Evolutionary conservation across 352 stramenopile genomes (phyloP), one percentile per base, ranked within the genome.

Genomic region (Peronosclerospora sorghi): DNA sequence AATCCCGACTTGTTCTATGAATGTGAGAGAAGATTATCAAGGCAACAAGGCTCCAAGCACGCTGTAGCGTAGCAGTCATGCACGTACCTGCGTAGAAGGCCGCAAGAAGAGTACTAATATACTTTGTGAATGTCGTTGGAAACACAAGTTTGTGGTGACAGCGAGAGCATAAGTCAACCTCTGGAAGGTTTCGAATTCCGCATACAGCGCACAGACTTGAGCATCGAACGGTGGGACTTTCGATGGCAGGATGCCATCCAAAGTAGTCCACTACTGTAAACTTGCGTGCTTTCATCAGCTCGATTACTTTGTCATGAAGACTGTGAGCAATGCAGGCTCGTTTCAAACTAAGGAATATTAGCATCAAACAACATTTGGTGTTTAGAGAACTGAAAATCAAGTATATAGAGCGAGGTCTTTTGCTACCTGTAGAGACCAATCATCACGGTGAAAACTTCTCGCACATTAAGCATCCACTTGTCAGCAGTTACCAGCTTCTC

Each of bases 201-300:
- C 80, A 92, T 34, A 79, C 51, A 39, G 62, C 56, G 37, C 80
- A 92, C 8, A 90, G 47, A 39, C 65, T 83, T 2, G 80, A 88
- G 54, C 70, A 89, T 8, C 66, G 61, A 18, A 83, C 74, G n/a
- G 64, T 65, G 1, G 77, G 76, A 13, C 64, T 59, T 65, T 92
- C 80, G 21, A 85, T 81, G 2, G 58, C 63, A 18, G 80, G 80
- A 41, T 92, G 73, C 80, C 80, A 92, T 4, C 80, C 80, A 15
- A 92, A 63, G 36, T 66, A 86, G 38, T 92, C 77, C 8, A 67
- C 84, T 5, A 75, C 67, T 5, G 71, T 73, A 41, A 81, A 78
- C 2, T 86, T 84, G 41, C 73, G 75, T 1, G 65, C 48, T 30
- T 79, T 64, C 26, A 89, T 67, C 0, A 83, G 40, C 7, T 62